Percentiles rank a stretch among this genome's conserved stretches.
phyloP scores from a whole-genome alignment of 2,329 filamentous ascomycete genomes.

The Stagonosporopsis tanaceti region DNA sequence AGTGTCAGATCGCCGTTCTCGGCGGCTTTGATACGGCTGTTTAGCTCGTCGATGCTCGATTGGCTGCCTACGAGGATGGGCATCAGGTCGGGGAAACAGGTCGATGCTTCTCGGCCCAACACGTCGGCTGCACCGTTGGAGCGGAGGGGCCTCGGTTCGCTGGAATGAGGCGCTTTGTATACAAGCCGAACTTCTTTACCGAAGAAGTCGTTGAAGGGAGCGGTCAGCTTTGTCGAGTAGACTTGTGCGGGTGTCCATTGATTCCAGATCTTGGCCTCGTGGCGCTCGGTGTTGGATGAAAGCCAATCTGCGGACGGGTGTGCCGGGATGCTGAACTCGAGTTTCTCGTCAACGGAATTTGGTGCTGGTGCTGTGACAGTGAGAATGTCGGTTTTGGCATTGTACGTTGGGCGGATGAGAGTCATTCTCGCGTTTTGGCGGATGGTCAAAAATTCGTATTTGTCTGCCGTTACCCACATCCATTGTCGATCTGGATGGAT shows the following conservation, averaged over 20 bases:
- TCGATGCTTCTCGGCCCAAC: conserved; percentile 63
- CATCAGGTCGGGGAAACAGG: conserved; percentile 68
- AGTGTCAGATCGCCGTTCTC: conserved; percentile 59
- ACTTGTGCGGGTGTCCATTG: conserved; percentile 64
- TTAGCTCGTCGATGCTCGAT: conserved; percentile 66
- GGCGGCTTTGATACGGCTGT: conserved; percentile 57
- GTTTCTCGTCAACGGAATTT: conserved; percentile 37
- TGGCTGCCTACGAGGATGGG: conserved; percentile 64
- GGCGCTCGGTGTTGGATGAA: conserved; percentile 58
- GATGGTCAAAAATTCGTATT: conserved; percentile 68
- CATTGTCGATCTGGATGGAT: conserved; percentile 62
- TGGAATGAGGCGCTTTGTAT: conserved; percentile 64
- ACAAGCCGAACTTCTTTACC: conserved; percentile 64
- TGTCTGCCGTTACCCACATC: conserved; percentile 68
- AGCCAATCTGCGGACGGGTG: conserved; percentile 65
- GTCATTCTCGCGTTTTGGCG: conserved; percentile 69
- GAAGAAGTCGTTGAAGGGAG: conserved; percentile 64
- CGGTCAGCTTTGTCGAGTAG: conserved; percentile 62
- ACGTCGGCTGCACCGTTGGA: conserved; percentile 64
- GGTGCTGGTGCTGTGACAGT: conserved; percentile 58
- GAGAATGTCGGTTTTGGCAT: conserved; percentile 56
- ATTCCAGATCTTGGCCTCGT: conserved; percentile 66
- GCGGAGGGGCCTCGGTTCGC: conserved; percentile 59
- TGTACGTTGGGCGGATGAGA: conserved; percentile 64
- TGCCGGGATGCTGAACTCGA: conserved; percentile 61